phyloP scores from a whole-genome alignment of 1,284 basidiomycete species.

The Sanghuangporus sanghuang region DNA sequence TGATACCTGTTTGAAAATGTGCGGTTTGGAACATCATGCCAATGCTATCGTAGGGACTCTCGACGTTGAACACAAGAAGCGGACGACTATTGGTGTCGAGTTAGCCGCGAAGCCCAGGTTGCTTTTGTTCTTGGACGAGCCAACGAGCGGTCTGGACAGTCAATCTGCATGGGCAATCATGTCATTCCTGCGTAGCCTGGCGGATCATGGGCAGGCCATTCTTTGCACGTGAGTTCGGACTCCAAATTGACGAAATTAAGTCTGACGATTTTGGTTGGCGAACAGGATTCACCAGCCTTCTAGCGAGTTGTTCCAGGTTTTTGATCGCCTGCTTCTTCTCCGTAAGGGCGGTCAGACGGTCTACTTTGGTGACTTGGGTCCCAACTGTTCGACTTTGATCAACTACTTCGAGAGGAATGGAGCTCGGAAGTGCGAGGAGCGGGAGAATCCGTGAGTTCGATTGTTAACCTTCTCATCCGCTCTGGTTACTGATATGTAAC shows the following conservation, averaged over 20 bases:
- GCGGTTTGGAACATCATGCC: constrained; percentile 66
- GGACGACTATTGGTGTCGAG: constrained; percentile 81
- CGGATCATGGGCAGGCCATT: constrained; percentile 44
- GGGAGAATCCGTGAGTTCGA: constrained; percentile 37
- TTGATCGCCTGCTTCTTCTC: constrained; percentile 56
- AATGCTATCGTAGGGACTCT: constrained; percentile 77
- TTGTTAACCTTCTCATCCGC: neutral
- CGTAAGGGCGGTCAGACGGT: constrained; percentile 72
- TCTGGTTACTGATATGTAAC: constrained; percentile 1
- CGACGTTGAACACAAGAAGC: constrained; percentile 74
- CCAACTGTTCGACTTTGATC: constrained; percentile 50
- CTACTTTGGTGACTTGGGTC: constrained; percentile 74
- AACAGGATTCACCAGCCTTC: constrained; percentile 49
- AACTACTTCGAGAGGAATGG: constrained; percentile 67
- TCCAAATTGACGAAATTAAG: neutral
- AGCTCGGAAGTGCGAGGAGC: constrained; percentile 33
- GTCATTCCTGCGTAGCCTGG: constrained; percentile 61
- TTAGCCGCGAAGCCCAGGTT: constrained; percentile 74
- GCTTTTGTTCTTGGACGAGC: constrained; percentile 80
- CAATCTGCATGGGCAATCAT: constrained; percentile 88
- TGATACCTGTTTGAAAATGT: constrained; percentile 74
- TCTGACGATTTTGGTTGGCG: constrained; percentile 17
- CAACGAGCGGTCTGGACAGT: constrained; percentile 83
- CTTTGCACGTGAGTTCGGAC: constrained; percentile 27
- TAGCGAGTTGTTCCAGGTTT: constrained; percentile 67